Evolutionary conservation across 441 rosid species (phyloP).

Genomic region (Populus hybrid): DNA sequence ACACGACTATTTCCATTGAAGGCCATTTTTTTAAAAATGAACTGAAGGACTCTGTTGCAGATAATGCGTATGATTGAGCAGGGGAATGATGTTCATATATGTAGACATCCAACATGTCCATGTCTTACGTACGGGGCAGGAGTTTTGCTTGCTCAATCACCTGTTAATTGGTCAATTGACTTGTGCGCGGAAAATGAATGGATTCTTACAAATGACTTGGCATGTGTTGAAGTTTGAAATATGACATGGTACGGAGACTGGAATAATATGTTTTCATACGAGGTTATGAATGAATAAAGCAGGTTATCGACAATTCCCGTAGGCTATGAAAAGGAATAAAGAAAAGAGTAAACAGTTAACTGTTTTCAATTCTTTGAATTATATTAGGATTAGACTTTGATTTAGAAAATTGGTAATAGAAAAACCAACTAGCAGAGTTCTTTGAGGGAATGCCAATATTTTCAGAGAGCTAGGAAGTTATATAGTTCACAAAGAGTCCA

Average conservation of each 20-base stretch:
- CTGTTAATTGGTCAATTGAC: conserved; percentile 3
- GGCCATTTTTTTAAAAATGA: conserved; percentile 11
- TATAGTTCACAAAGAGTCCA: not conserved
- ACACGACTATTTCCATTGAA: not conserved
- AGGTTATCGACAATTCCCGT: not conserved
- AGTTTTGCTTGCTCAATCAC: not conserved
- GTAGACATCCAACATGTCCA: not conserved
- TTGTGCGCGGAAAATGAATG: not conserved
- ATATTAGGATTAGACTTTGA: not conserved
- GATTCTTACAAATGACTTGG: not conserved
- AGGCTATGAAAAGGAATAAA: not conserved
- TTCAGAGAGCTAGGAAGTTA: not conserved
- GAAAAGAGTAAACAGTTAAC: not conserved
- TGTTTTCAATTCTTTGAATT: not conserved
- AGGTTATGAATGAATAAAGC: no score
- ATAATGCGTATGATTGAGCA: not conserved
- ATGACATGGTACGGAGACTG: no score
- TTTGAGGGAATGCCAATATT: not conserved
- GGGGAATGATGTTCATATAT: not conserved
- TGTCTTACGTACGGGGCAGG: not conserved
- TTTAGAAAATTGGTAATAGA: not conserved
- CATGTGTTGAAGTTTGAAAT: conserved; percentile 6
- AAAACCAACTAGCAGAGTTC: not conserved
- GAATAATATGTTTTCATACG: no score
- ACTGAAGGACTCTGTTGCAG: not conserved